A percentile compares a stretch with the other conserved stretches of the same genome.
Evolutionary conservation across 805 yeast species (phyloP).

Genomic region (Saturnispora zaruensis): DNA sequence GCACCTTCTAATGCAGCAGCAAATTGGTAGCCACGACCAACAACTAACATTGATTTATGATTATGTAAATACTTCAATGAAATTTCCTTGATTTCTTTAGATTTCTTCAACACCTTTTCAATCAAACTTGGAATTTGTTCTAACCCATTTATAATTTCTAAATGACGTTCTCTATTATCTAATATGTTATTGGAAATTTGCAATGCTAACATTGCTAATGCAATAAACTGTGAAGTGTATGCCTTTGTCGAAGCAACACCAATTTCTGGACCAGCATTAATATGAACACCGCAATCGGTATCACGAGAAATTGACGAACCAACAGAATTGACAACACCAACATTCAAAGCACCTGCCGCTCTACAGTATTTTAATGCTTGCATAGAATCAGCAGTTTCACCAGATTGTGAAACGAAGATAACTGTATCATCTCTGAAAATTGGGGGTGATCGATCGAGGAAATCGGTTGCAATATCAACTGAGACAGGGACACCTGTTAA

Average conservation of each 20-base stretch:
- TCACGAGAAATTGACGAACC: constrained; percentile 96
- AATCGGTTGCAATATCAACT: constrained; percentile 90
- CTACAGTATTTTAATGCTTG: constrained; percentile 90
- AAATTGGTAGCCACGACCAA: constrained; percentile 96
- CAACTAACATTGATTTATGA: constrained; percentile 78
- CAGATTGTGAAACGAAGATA: constrained; percentile 95
- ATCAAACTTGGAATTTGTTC: constrained; percentile 80
- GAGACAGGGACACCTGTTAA: constrained; percentile 89
- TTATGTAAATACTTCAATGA: constrained; percentile 65
- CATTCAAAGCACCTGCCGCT: constrained; percentile 95
- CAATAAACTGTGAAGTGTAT: constrained; percentile 96
- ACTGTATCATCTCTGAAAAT: constrained; percentile 97
- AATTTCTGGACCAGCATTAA: constrained; percentile 98
- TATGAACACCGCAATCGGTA: constrained; percentile 98
- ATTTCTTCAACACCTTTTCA: constrained; percentile 62
- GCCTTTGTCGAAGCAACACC: constrained; percentile 99
- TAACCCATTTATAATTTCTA: constrained; percentile 79
- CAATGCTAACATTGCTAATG: constrained; percentile 92
- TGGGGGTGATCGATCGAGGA: constrained; percentile 91
- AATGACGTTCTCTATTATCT: constrained; percentile 66
- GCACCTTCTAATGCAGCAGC: constrained; percentile 99
- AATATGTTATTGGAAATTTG: constrained; percentile 89
- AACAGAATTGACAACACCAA: constrained; percentile 95
- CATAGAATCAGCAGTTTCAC: constrained; percentile 98
- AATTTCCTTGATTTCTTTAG: constrained; percentile 62